Base-by-base conservation (phyloP, 2,329 filamentous ascomycete species). In the Fusarium secorum region DNA sequence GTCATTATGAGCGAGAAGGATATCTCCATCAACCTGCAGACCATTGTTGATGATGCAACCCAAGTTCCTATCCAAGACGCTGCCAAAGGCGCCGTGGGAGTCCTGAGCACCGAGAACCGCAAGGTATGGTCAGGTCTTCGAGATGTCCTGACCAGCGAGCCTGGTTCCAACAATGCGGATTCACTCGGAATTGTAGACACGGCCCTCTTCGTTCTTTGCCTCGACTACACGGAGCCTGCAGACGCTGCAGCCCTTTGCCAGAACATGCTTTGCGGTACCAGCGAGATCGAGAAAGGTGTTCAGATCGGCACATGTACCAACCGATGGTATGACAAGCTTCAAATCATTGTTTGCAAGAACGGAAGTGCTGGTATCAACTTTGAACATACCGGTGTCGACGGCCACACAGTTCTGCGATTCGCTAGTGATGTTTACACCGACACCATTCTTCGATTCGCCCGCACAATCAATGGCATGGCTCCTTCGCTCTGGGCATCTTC, bases 321-420 rank as follows among this genome's bases (percentile, higher is more conserved):
- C 81, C 88, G 96, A 68, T 99, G 96, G 96, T 99, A 99, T 78
- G 96, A 99, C 83, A 99, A 99, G 84, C 86, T 99, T 51, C 96
- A 99, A 79, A 98, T 99, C 69, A 98, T 99, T 59, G 96, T 99
- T 54, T 98, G 96, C 86, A 97, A 97, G 83, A 99, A 98, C 81
- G 96, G 96, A 62, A 97, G 94, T 78, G 96, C 96, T 1, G 96
- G 96, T 10, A 98, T 99, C 88, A 99, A 99, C 83, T 98, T 99
- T 76, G 96, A 99, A 80, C 96, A 99, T 78, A 99, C 96, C 1
- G 96, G 96, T 72, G 95, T 99, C 9, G 96, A 99, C 77, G 96
- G 96, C 2, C 96, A 99, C 79, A 99, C 96, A 0, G 96, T 99
- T 26, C 87, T 99, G 57, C 91, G 96, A 10, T 98, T 99, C 76